A percentile compares a stretch with the other conserved stretches of the same genome.
phyloP scores from a whole-genome alignment of 2,329 filamentous ascomycete genomes.

The Exophiala calicioides region DNA sequence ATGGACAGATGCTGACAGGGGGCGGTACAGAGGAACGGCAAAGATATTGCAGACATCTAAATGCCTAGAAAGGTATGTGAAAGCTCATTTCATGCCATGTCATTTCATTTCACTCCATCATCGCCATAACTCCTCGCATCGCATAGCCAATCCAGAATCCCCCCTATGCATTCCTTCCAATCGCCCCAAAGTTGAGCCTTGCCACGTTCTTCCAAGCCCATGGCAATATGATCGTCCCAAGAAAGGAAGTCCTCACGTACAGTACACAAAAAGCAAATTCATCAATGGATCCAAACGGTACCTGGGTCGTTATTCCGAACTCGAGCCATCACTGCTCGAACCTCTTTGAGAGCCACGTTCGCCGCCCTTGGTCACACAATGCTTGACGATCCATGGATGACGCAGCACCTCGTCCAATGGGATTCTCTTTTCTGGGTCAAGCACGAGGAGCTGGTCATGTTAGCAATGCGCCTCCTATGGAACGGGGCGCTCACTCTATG shows the following conservation, averaged over 20 bases:
- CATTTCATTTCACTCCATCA: constrained; percentile 1
- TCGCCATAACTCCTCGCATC: neutral
- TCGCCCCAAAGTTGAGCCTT: neutral
- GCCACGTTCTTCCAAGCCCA: no score
- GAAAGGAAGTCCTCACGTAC: neutral
- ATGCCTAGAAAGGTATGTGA: no score
- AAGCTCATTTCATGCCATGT: no score
- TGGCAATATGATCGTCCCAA: neutral
- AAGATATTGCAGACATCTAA: no score
- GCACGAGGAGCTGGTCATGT: constrained; percentile 68
- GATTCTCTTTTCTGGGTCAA: constrained; percentile 92
- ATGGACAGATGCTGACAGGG: neutral
- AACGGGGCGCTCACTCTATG: constrained; percentile 66
- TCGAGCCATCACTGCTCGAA: constrained; percentile 9
- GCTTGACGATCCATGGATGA: constrained; percentile 96
- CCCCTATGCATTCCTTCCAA: neutral
- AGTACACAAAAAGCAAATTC: neutral
- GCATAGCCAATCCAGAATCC: neutral
- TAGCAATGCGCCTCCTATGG: constrained; percentile 3
- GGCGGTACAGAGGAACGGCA: neutral
- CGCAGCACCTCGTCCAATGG: constrained; percentile 82
- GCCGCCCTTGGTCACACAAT: constrained; percentile 57
- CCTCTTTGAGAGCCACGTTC: constrained; percentile 25
- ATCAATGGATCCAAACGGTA: neutral
- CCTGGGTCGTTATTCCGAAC: constrained; percentile 3